These are phyloP conservation scores for Nyssa sinensis DNA, from an alignment of 148 eudicot species.

Conservation along the genomic window DNA sequence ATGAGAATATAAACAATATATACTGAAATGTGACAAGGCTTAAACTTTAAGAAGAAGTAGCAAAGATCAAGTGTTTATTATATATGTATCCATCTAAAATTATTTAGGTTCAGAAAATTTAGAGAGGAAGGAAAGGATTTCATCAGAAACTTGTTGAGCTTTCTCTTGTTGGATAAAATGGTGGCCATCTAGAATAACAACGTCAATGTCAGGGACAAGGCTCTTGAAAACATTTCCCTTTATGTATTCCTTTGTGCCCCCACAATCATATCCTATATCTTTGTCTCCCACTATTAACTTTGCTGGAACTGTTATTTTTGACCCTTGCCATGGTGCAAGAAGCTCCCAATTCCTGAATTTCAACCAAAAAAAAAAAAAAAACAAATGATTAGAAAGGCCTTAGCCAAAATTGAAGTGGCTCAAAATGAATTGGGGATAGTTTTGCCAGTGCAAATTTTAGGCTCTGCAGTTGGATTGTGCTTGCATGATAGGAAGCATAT, in stretches of 20 bases:
- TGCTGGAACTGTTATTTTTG: conserved; percentile 47
- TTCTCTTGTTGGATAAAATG: conserved; percentile 52
- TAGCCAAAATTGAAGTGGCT: neutral
- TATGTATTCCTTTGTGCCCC: conserved; percentile 40
- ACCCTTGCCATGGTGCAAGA: conserved; percentile 53
- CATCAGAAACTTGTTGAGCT: conserved; percentile 40
- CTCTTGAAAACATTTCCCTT: conserved; percentile 32
- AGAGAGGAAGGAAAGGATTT: conserved; percentile 38
- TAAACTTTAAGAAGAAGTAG: neutral
- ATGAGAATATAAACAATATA: neutral
- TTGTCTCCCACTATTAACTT: conserved; percentile 47
- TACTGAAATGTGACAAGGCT: neutral
- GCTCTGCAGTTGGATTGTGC: neutral
- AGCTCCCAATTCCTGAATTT: conserved; percentile 53
- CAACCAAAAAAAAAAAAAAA: neutral
- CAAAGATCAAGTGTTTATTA: neutral
- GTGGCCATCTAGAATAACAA: conserved; percentile 45
- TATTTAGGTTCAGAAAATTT: conserved; percentile 13
- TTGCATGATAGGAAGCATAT: neutral
- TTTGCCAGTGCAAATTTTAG: neutral
- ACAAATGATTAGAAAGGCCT: neutral
- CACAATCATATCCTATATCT: conserved; percentile 40
- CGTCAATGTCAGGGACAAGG: conserved; percentile 40
- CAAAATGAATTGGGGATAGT: too few species aligned
- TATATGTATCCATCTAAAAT: neutral